Base-by-base conservation (phyloP, 257 asterid genomes). In the Catharanthus roseus region DNA sequence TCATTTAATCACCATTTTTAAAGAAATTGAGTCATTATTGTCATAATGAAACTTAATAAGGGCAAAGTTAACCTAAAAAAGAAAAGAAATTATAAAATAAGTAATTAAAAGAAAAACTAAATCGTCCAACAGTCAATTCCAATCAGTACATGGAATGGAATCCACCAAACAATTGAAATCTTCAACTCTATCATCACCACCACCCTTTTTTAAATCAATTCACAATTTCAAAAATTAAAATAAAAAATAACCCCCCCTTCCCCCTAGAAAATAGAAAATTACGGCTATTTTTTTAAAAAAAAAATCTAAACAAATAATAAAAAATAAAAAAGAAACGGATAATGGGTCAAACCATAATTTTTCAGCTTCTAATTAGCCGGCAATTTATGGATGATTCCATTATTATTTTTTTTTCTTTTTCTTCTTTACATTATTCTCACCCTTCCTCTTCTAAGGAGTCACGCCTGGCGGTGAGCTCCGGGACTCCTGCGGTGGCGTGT, bases 401-500 rank as follows among this genome's bases (percentile, higher is more conserved):
- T 39, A 55, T 18, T 21, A 31, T 23, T 24, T 23, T 42, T 28
- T 11, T 28, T 26, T 13, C 36, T 34, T 56, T 21, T 55, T 56
- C 29, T 6, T 31, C 38, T 66, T 44, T 66, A 34, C 72, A 36
- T 55, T 36, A 39, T 61, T 74, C 38, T 26, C 44, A 39, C 65
- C 13, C 3, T 44, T 51, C 26, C 24, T 38, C 1, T 16, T 13
- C 73, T 84, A 89, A 7, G 97, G 91, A 34, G 92, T 84, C 49
- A 85, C 45, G n/a, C 86, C 85, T 3, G 74, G 83, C 19, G 97
- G 91, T 5, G 97, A 87, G 70, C 86, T 83, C 78, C 91, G 74
- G 34, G 88, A 80, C 73, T 84, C 93, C 33, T 51, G 75, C 0
- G 96, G 97, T 24, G 97, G 92, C 4, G 98, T 88, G 72, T 93